phyloP scores from a whole-genome alignment of 768 basidiomycete species.

The Lactifluus pinguis region DNA sequence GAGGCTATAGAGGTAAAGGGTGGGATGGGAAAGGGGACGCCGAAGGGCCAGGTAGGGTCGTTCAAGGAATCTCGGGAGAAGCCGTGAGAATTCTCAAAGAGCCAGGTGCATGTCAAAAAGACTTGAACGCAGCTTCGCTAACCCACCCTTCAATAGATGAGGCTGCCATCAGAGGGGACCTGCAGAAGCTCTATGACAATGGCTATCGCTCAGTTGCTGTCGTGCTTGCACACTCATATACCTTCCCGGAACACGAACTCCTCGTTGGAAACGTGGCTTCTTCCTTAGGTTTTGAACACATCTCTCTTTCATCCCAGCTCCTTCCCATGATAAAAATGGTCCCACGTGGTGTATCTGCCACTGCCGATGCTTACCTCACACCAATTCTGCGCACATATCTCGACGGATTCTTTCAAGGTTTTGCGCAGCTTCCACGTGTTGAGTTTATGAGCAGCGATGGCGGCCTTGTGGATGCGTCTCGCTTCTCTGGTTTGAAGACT shows the following conservation, averaged over 20 bases:
- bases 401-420: conserved; percentile 85
- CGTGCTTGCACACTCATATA: conserved; percentile 87
- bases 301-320: conserved; percentile 82
- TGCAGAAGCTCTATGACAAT: conserved; percentile 63
- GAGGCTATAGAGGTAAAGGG: conserved; percentile 68
- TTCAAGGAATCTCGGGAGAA: conserved; percentile 79
- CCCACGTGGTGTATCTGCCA: conserved; percentile 83
- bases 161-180: conserved; percentile 43
- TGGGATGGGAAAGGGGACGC: conserved; percentile 65
- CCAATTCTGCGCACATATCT: conserved; percentile 80
- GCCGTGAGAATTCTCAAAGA: conserved; percentile 74
- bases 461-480: conserved; percentile 65
- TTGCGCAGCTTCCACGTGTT: conserved; percentile 67
- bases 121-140: conserved; percentile 1
- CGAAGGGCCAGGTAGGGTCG: conserved; percentile 74
- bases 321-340: conserved; percentile 95
- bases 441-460: conserved; percentile 98
- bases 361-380: conserved; percentile 92
- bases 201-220: conserved; percentile 88
- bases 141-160: conserved; percentile 35
- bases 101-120: conserved; percentile 40
- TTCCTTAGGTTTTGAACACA: conserved; percentile 78
- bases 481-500: conserved; percentile 90
- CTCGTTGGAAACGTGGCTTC: conserved; percentile 64
- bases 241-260: conserved; percentile 79